Evolutionary conservation across 176 grass and related monocot species (phyloP).

Genomic region (Raddia distichophylla): DNA sequence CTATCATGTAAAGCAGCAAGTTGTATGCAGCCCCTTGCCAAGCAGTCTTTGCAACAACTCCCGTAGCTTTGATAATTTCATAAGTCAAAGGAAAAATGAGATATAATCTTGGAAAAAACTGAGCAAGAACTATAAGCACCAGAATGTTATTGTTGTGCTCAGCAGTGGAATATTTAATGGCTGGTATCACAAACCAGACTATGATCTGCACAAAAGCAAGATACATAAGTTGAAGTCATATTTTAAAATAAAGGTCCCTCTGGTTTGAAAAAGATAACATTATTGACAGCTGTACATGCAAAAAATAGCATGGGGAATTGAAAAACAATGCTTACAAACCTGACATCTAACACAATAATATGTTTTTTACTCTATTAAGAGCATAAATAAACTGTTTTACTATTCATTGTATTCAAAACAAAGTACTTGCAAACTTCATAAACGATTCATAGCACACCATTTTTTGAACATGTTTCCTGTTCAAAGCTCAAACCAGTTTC

Average conservation of each 20-base stretch:
- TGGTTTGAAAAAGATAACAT: conserved; percentile 4
- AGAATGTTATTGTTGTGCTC: conserved; percentile 94
- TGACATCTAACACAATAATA: not conserved
- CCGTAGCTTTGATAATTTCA: conserved; percentile 87
- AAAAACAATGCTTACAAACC: conserved; percentile 3
- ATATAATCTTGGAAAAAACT: conserved; percentile 94
- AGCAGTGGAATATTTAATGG: conserved; percentile 67
- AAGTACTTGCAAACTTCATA: not conserved
- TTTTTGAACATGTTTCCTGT: not conserved
- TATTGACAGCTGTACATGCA: not conserved
- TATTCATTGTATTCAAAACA: not conserved
- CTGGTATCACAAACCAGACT: conserved; percentile 92
- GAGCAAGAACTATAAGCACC: conserved; percentile 86
- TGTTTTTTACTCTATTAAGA: not conserved
- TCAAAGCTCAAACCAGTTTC: not conserved
- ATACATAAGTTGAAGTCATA: conserved; percentile 37
- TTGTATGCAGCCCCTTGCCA: conserved; percentile 98
- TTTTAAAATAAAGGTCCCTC: not conserved
- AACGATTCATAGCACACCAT: not conserved
- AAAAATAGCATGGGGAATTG: conserved; percentile 23
- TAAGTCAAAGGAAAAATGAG: conserved; percentile 95
- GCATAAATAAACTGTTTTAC: conserved; percentile 5
- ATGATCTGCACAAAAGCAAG: conserved; percentile 68
- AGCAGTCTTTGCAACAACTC: conserved; percentile 90
- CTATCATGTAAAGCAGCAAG: conserved; percentile 93